Evolutionary conservation across 164 flowering plant genomes (phyloP).

Genomic region (Umbilicus rupestris): DNA sequence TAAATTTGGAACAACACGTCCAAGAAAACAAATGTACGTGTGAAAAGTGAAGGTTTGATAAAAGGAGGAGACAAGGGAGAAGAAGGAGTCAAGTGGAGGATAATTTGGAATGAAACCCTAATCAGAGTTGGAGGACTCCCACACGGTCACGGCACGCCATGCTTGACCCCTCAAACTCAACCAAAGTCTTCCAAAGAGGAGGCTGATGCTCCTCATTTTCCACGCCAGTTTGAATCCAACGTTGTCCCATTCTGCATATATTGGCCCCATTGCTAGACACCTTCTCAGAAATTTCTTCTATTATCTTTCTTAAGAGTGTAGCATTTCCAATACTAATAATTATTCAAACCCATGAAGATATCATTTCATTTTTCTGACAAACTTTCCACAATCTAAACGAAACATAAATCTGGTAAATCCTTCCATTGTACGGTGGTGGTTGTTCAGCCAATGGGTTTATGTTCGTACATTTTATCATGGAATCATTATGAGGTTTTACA

Average conservation of each 20-base stretch:
- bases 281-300: neutral
- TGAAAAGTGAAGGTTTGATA: neutral
- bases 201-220: slow-evolving; percentile 1
- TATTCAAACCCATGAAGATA: too few relatives aligned
- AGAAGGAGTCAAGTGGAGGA: neutral
- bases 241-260: neutral
- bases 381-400: too few relatives aligned
- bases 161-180: slow-evolving; percentile 1
- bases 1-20: too few relatives aligned
- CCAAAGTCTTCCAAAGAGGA: neutral
- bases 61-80: neutral
- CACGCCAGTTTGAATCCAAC: neutral
- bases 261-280: neutral
- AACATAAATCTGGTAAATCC: too few relatives aligned
- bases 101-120: neutral
- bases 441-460: too few relatives aligned
- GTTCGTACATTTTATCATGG: too few relatives aligned
- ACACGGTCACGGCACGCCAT: slow-evolving; percentile 6
- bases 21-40: neutral
- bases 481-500: too few relatives aligned
- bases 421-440: too few relatives aligned
- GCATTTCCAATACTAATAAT: too few relatives aligned
- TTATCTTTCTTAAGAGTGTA: neutral
- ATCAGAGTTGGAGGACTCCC: neutral
- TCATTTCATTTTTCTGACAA: too few relatives aligned